These are phyloP conservation scores for Diaporthe velutina DNA, from an alignment of 2,329 filamentous ascomycete genomes.

Conservation along the genomic window DNA sequence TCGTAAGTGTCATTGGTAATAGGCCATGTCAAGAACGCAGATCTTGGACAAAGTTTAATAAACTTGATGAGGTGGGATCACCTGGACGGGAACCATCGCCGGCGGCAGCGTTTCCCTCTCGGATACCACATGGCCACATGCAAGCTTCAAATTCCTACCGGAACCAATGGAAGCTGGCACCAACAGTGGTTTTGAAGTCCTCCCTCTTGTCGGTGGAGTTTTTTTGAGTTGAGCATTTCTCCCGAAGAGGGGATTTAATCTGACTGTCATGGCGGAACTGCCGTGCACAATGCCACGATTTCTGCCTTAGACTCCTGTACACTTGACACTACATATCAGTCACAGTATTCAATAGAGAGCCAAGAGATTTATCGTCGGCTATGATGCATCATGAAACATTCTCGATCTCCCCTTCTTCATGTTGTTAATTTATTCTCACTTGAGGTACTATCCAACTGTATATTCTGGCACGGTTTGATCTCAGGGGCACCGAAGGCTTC, in stretches of 20 bases:
- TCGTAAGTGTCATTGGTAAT: not conserved
- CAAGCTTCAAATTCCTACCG: not conserved
- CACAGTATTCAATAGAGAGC: not conserved
- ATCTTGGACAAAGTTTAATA: constrained; percentile 16
- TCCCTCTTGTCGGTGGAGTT: accelerated
- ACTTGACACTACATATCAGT: too few species aligned
- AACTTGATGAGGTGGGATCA: not conserved
- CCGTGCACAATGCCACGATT: not conserved
- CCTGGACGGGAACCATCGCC: not conserved
- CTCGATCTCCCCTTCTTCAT: not conserved
- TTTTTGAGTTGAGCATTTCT: accelerated
- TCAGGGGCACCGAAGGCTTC: not conserved
- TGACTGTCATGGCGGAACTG: too few species aligned
- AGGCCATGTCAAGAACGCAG: not conserved
- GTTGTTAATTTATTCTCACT: not conserved
- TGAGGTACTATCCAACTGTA: too few species aligned
- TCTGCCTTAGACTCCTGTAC: not conserved
- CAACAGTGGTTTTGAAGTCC: not conserved
- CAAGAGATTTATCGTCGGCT: not conserved
- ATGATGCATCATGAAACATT: not conserved
- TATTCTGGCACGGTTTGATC: not conserved
- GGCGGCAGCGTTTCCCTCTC: not conserved
- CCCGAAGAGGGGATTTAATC: not conserved
- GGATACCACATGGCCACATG: not conserved
- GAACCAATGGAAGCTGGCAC: not conserved